Evolutionary conservation across 352 stramenopile genomes (phyloP).

Genomic region (Plasmopara muralis): DNA sequence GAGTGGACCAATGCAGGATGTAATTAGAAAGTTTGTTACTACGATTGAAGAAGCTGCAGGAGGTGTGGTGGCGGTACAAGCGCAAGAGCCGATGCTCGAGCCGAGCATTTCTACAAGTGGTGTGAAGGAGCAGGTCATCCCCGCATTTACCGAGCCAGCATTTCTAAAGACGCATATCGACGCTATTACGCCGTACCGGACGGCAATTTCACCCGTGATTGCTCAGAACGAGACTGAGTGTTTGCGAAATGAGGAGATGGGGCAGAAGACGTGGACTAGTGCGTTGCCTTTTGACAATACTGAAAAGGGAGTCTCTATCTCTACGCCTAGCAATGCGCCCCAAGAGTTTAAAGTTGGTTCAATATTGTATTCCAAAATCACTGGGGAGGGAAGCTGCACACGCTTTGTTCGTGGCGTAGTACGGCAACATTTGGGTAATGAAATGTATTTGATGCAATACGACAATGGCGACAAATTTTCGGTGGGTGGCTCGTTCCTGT

Average conservation of each 20-base stretch:
- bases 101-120: slow-evolving; percentile 1
- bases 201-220: slow-evolving; percentile 27
- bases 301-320: slow-evolving; percentile 1
- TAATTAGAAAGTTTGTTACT: slow-evolving; percentile 34
- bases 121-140: slow-evolving; percentile 19
- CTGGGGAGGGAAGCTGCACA: slow-evolving; percentile 25
- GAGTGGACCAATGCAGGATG: slow-evolving; percentile 44
- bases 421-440: slow-evolving; percentile 32
- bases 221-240: slow-evolving; percentile 5
- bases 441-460: slow-evolving; percentile 42
- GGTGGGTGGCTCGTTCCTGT: slow-evolving; percentile 32
- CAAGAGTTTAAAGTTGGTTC: slow-evolving; percentile 33
- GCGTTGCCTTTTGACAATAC: background rate
- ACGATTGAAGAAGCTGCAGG: slow-evolving; percentile 19
- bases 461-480: slow-evolving; percentile 54
- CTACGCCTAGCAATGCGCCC: background rate
- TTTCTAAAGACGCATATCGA: slow-evolving; percentile 15
- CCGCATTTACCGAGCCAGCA: slow-evolving; percentile 14
- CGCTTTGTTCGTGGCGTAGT: slow-evolving; percentile 44
- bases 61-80: slow-evolving; percentile 16
- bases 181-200: slow-evolving; percentile 21
- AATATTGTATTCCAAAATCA: slow-evolving; percentile 40
- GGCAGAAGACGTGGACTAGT: background rate
- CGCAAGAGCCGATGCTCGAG: background rate
- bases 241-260: slow-evolving; percentile 4